Evolutionary conservation across 2,329 filamentous ascomycete species (phyloP).

Genomic region (Phyllosticta paracitricarpa): DNA sequence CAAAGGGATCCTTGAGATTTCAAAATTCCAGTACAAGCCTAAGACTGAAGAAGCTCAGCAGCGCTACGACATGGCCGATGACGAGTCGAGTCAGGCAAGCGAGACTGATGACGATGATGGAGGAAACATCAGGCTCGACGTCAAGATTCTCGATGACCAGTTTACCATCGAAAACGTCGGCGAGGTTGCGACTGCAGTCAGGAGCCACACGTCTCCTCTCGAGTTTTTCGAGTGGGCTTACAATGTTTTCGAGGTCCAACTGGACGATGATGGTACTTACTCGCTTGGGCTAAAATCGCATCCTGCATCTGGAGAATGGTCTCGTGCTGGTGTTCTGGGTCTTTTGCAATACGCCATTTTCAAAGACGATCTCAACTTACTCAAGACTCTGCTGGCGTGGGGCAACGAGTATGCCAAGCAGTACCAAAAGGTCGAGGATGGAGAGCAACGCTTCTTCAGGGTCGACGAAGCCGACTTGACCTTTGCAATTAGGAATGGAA

Average conservation of each 20-base stretch:
- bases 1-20: slow-evolving; percentile 58
- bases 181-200: slow-evolving; percentile 56
- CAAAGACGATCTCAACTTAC: slow-evolving; percentile 14
- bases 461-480: slow-evolving; percentile 22
- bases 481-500: slow-evolving; percentile 36
- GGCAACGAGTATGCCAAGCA: slow-evolving; percentile 13
- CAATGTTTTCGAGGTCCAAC: slow-evolving; percentile 11
- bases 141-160: slow-evolving; percentile 51
- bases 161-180: slow-evolving; percentile 72
- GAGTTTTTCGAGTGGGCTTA: slow-evolving; percentile 36
- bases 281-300: slow-evolving; percentile 9
- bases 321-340: neutral
- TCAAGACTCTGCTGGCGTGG: slow-evolving; percentile 14
- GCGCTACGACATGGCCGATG: slow-evolving; percentile 35
- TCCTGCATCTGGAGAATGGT: neutral
- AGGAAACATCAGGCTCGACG: slow-evolving; percentile 22
- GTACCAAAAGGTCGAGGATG: slow-evolving; percentile 14
- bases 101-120: slow-evolving; percentile 18
- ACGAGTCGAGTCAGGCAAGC: slow-evolving; percentile 26
- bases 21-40: slow-evolving; percentile 56
- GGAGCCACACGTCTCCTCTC: slow-evolving; percentile 47
- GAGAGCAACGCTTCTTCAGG: slow-evolving; percentile 12
- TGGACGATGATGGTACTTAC: neutral
- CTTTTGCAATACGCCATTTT: slow-evolving; percentile 25
- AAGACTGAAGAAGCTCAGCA: slow-evolving; percentile 40